Base-by-base conservation (phyloP, 1,284 basidiomycete species). In the Mycena citricolor region DNA sequence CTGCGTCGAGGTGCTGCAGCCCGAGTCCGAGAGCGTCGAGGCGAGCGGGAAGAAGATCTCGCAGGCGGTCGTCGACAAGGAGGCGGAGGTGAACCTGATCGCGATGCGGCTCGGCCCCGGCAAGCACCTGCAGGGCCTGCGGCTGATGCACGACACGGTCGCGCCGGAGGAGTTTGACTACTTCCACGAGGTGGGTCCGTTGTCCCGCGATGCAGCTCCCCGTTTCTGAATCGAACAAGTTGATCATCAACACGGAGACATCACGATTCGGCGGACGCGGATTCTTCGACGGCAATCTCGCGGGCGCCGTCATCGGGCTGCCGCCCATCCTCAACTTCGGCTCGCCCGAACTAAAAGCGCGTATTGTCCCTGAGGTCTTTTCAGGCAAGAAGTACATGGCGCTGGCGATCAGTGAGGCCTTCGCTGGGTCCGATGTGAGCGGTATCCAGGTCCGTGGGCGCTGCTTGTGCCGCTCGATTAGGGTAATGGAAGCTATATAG, bases 31-130 rank as follows among this genome's bases (percentile, higher is more conserved):
- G 11, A 71, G 70, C 50, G 83, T 85, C 54, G 91, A 95, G 60
- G 86, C 86, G 54, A 86, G 72, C 51, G 92, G 91, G 10, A 90
- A 91, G 66, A 73, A 75, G 49, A 79, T 87, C 47, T 79, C 82
- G 4, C 86, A 88, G 56, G 76, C 73, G 23, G 77, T 90, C n/a
- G 74, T 90, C 2, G 79, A 89, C 54, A 83, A 82, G 59, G 72
- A 90, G 60, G 73, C 76, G 83, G 78, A 79, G 52, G 67, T 79
- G 54, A 89, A 93, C 61, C 74, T 95, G 42, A 83, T 91, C 46
- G 87, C 91, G 14, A 98, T 98, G 94, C 84, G 95, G 16, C 74
- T 98, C 32, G 95, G 95, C 4, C 88, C 86, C 4, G 87, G 87
- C 3, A 85, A 83, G 56, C 93, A 98, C 61, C 76, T 99, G n/a